These are phyloP conservation scores for Colletotrichum navitas DNA, from an alignment of 2,329 filamentous ascomycete species.

Conservation along the genomic window DNA sequence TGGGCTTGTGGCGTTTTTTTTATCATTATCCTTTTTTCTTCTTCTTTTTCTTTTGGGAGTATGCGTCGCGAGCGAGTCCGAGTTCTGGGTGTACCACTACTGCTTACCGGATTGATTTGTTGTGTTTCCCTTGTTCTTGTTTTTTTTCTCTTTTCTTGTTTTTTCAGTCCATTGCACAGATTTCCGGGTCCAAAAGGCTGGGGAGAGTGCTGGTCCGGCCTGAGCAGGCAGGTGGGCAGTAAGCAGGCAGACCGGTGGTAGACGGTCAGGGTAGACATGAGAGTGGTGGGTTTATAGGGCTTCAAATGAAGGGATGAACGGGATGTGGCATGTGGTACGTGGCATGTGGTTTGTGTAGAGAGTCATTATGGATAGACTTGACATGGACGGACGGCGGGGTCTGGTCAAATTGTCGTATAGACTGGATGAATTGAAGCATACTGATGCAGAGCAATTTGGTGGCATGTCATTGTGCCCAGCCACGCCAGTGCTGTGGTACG, in stretches of 20 bases:
- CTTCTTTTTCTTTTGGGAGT: slow-evolving; percentile 10
- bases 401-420: background rate
- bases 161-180: background rate
- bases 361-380: background rate
- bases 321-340: slow-evolving; percentile 24
- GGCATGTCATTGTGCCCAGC: background rate
- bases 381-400: background rate
- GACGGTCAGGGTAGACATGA: background rate
- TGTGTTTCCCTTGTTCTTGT: background rate
- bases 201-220: slow-evolving; percentile 4
- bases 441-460: background rate
- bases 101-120: slow-evolving; percentile 25
- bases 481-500: background rate
- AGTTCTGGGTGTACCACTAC: slow-evolving; percentile 26
- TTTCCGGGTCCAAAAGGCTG: background rate
- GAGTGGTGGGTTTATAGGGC: slow-evolving; percentile 9
- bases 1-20: slow-evolving; percentile 25
- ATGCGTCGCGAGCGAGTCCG: slow-evolving; percentile 39
- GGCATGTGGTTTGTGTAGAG: background rate
- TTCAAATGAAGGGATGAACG: slow-evolving; percentile 12
- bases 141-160: background rate
- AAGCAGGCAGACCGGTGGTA: slow-evolving; percentile 3
- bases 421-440: slow-evolving; percentile 20
- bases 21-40: background rate
- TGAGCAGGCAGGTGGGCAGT: slow-evolving; percentile 26